Evolutionary conservation across 2,329 filamentous ascomycete species (phyloP), one percentile per base, ranked within the genome.

Genomic region (Aureobasidium melanogenum): DNA sequence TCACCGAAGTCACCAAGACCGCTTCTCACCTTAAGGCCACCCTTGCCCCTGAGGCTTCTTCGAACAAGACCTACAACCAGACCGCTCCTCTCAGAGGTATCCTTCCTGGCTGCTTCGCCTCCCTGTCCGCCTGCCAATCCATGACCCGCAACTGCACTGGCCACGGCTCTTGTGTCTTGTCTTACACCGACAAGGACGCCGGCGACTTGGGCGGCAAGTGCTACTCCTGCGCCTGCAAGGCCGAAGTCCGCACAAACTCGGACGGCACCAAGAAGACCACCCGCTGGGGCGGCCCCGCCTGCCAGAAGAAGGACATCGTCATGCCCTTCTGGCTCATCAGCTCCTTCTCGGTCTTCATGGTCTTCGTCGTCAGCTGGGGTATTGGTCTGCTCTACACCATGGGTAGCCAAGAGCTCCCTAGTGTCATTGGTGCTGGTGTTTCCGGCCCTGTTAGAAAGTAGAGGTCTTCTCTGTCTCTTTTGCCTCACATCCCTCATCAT

Each of bases 361-460:
- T 94, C 1, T 82, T 84, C 50, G 75, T 89, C 39, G 76, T 95
- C 30, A 80, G 80, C 39, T 86, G 88, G 71, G 85, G 84, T 12
- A 86, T 97, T 67, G 85, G 87, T 6, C 78, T 96, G 80, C 74
- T 99, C 59, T 94, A 88, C 74, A 86, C 79, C 64, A 89, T 97
- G 69, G 94, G 93, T 36, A 84, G 88, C 72, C 86, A 96, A 78
- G 88, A 91, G 75, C 79, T 97, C 65, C 94, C 94, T 0, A 91
- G 91, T 68, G 93, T 99, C 9, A 92, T 99, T 73, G 91, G 91
- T n/a, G 94, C 94, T 51, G 94, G 94, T 65, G 93, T 99, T 39
- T 89, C 88, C 66, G 84, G 85, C 64, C 80, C 86, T 36, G 91
- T 72, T 55, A 67, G 46, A 34, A 61, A 55, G 48, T 61, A 55